phyloP scores from a whole-genome alignment of 148 eudicot species.

The Arctostaphylos glauca region DNA sequence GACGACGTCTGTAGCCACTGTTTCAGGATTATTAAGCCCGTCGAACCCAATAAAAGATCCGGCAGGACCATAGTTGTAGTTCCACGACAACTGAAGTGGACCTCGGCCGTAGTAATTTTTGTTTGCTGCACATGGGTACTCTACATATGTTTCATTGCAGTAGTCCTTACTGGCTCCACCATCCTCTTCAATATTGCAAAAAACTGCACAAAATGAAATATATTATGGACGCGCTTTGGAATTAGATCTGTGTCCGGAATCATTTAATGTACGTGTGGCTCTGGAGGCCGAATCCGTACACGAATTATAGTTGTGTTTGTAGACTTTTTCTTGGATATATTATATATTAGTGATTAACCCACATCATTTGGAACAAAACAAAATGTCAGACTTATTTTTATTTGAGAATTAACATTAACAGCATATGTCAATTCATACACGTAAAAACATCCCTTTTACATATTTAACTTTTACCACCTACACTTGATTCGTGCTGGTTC shows the following conservation, averaged over 20 bases:
- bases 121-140: constrained; percentile 30
- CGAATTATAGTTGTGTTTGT: too few species aligned
- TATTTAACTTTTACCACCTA: too few species aligned
- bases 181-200: constrained; percentile 53
- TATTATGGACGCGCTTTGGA: too few species aligned
- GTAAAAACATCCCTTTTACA: too few species aligned
- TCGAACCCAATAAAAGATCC: constrained; percentile 32
- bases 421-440: too few species aligned
- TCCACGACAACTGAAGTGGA: constrained; percentile 47
- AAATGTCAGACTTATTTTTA: too few species aligned
- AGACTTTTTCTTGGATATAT: not conserved
- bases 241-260: too few species aligned
- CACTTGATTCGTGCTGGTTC: constrained; percentile 61
- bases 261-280: too few species aligned
- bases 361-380: too few species aligned
- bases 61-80: constrained; percentile 42
- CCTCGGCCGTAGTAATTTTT: constrained; percentile 44
- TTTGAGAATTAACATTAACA: too few species aligned
- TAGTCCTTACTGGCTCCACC: constrained; percentile 43
- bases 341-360: too few species aligned
- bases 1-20: constrained; percentile 19
- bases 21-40: constrained; percentile 33
- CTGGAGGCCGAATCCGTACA: too few species aligned
- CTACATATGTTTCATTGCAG: constrained; percentile 30
- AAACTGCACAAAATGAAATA: constrained; percentile 24